Evolutionary conservation across 495 filamentous ascomycete genomes (phyloP), one percentile per base, ranked within the genome.

Genomic region (Talaromyces ruber): DNA sequence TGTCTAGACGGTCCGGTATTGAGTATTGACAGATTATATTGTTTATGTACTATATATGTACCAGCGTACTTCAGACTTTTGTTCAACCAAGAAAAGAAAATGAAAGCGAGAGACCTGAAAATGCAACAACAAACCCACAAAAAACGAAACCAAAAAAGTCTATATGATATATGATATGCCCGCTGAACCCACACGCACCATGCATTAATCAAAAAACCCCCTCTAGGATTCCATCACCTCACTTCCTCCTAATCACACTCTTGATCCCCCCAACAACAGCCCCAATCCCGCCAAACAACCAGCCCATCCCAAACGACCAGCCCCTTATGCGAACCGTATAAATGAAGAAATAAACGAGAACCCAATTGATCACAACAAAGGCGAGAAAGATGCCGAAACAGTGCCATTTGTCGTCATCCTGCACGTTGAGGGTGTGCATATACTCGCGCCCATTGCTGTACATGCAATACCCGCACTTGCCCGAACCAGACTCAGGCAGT

Each of bases 281-380:
- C 24, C 82, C 85, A 25, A 79, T 39, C 1, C 66, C 64, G 1
- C 80, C 73, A 66, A 85, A 86, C 7, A 89, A 16, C 60, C 74
- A 76, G 0, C 85, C 83, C 45, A 91, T 74, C 0, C 90, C 90
- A 66, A 92, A 92, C 9, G 74, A 82, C 88, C 87, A 91, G 6
- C 86, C 82, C 63, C 81, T 81, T 53, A 94, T 82, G 18, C 89
- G 78, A 4, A 91, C 84, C 1, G 87, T 88, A 70, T 89, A 94
- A 59, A 93, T 83, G 63, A 95, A 91, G 77, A 95, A 93, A 72
- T 92, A 93, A 0, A 95, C 87, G 52, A 93, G 78, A 43, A 76
- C 68, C 86, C 87, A 93, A 67, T 93, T 93, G 59, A 82, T 85
- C 22, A 92, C 78, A 29, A 86, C 86, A 72, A 92, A 93, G 1